Percentiles rank a stretch among this genome's conserved stretches.
These are phyloP conservation scores for Nowakowskiella sp. DNA, from an alignment of 192 early-diverging fungal genomes.

Conservation along the genomic window DNA sequence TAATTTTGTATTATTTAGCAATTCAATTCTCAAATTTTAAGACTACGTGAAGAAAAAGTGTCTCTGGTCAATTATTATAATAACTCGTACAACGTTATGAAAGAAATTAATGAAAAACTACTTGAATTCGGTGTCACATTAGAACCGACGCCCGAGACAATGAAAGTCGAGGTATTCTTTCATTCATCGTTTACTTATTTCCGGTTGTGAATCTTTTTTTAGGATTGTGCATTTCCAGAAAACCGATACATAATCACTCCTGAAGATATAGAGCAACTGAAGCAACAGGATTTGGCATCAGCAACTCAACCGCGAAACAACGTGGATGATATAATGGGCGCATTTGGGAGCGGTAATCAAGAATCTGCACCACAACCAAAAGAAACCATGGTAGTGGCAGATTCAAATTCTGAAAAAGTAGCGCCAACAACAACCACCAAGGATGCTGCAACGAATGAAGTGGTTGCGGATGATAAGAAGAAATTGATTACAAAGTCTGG, in stretches of 20 bases:
- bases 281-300: constrained; percentile 27
- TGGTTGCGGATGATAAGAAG: background rate
- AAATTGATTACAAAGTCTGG: constrained; percentile 4
- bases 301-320: constrained; percentile 16
- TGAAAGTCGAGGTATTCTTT: constrained; percentile 31
- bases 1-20: constrained; percentile 9
- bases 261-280: constrained; percentile 35
- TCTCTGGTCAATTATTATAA: background rate
- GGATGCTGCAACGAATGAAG: no score
- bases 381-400: background rate
- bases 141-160: constrained; percentile 15
- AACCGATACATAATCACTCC: constrained; percentile 34
- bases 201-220: background rate
- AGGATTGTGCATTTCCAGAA: constrained; percentile 40
- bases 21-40: constrained; percentile 19
- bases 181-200: background rate
- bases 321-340: constrained; percentile 27
- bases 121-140: constrained; percentile 18
- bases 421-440: background rate
- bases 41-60: constrained; percentile 6
- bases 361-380: constrained; percentile 18
- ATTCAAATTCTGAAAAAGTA: constrained; percentile 3
- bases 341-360: constrained; percentile 29
- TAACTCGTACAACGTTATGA: constrained; percentile 14
- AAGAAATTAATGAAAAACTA: constrained; percentile 31